Base-by-base conservation (phyloP, 306 rosid species). In the Vigna trinervia region DNA sequence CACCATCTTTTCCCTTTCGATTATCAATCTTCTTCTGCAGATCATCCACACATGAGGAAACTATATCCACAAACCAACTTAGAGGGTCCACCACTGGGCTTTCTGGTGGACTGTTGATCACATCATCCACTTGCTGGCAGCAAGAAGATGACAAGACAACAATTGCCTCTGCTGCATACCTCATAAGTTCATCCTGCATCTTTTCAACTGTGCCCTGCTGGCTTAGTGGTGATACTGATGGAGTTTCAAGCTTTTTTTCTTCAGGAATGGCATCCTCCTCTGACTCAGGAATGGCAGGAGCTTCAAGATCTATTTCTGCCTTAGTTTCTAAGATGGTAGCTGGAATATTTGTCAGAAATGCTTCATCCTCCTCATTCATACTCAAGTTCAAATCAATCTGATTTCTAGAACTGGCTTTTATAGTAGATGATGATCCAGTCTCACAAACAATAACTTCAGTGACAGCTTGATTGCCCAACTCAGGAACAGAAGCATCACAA, bases 11-110 rank as follows among this genome's bases (percentile, higher is more conserved):
- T 38, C 20, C 84, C 77, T 75, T 69, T 26, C 66, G 64, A 20
- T 53, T 62, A 61, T 86, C 86, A 34, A 36, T 47, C 78, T 76
- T 83, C 79, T 71, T 69, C 76, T 83, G 85, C 28, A 59, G 34
- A 70, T 88, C 88, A 59, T 84, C 81, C 59, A 63, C 67, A 58
- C 88, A 80, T 1, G 86, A 76, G 70, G 87, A 87, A 76, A 85
- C 91, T 79, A 92, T 57, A 82, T 92, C 92, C 30, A 73, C 98
- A 82, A 94, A 94, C 98, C 97, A 94, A 63, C 60, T 51, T 84
- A 94, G 91, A 0, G 83, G 76, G 64, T 90, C 88, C 47, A 23
- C 62, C 68, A 56, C 47, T 56, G 89, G 83, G 60, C 71, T 82
- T 77, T 87, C 92, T 17, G 81, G 75, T 78, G 78, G 83, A 77